Base-by-base conservation (phyloP, 805 yeast genomes). In the Dipodascopsis uninucleata region DNA sequence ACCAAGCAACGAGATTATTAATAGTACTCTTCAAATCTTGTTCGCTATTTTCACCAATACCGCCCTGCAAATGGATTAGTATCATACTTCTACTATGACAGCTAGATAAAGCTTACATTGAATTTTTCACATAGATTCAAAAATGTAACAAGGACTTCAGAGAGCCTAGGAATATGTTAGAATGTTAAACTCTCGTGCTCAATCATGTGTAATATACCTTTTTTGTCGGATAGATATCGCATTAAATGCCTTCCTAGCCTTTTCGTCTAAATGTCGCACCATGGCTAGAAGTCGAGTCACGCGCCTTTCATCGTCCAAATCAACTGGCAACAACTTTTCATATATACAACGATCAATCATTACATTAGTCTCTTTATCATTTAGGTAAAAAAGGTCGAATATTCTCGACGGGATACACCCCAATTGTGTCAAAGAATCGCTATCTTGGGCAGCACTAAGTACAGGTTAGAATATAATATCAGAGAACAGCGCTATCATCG, bases 141-240 rank as follows among this genome's bases (percentile, higher is more conserved):
- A 42, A 75, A 71, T 45, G 75, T 75, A 1, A 54, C 48, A 5
- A 85, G 42, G 1, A 77, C 85, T 2, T 66, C 61, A 1, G 83
- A 66, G 22, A 77, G 61, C 23, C 37, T 39, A 20, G 4, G 43
- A 39, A 5, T 18, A 7, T 32, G 10, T 14, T 24, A 23, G n/a
- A n/a, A 32, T 32, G 8, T 31, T n/a, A 5, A 36, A 28, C 5
- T 21, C 29, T 8, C 26, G 21, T 4, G 32, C n/a, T n/a, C n/a
- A 33, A 28, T 31, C 28, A 31, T 32, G 34, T 4, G 39, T n/a
- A 5, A 32, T 34, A 21, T 33, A 36, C 52, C 81, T 81, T 38
- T 73, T 71, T 59, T 87, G 96, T 39, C 95, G 71, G 56, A 72
- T 76, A 39, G 77, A 73, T 28, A 85, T 75, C 0, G 95, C 90